phyloP scores from a whole-genome alignment of 352 stramenopile genomes.

The Phytophthora agathidicida region DNA sequence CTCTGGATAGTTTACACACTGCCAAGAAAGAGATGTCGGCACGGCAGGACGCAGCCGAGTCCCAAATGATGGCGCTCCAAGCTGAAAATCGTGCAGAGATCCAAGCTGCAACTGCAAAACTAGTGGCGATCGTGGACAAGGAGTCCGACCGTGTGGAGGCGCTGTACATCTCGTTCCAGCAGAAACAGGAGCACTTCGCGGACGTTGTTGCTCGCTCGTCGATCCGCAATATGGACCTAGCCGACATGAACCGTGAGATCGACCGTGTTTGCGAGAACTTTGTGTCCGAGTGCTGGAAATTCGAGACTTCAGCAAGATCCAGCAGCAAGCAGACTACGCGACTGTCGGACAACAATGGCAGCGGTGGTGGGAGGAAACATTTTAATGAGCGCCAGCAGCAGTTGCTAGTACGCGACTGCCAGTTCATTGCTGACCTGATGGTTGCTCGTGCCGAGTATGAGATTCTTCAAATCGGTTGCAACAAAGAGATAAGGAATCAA shows the following conservation, averaged over 20 bases:
- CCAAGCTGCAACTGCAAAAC: slow-evolving; percentile 58
- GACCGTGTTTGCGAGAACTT: slow-evolving; percentile 82
- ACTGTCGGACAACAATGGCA: slow-evolving; percentile 46
- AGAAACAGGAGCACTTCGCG: slow-evolving; percentile 84
- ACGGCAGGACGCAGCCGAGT: slow-evolving; percentile 63
- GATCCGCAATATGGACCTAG: slow-evolving; percentile 84
- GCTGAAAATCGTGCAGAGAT: slow-evolving; percentile 81
- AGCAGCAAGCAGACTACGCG: slow-evolving; percentile 52
- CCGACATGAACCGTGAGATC: slow-evolving; percentile 82
- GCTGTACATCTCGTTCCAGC: slow-evolving; percentile 79
- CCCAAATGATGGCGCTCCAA: slow-evolving; percentile 71
- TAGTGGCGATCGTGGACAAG: slow-evolving; percentile 80
- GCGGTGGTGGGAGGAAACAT: slow-evolving; percentile 59
- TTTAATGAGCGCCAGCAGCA: slow-evolving; percentile 88
- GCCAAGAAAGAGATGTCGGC: slow-evolving; percentile 58
- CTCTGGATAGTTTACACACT: slow-evolving; percentile 44
- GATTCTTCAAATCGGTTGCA: slow-evolving; percentile 68
- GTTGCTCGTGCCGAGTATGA: slow-evolving; percentile 81
- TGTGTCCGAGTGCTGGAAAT: slow-evolving; percentile 87
- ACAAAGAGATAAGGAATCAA: slow-evolving; percentile 60
- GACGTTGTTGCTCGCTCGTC: slow-evolving; percentile 78
- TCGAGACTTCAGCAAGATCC: slow-evolving; percentile 78
- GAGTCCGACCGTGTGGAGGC: slow-evolving; percentile 82
- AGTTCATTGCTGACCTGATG: slow-evolving; percentile 84
- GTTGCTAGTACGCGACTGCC: slow-evolving; percentile 74